Evolutionary conservation across 2,329 filamentous ascomycete species (phyloP).

Genomic region (Xylogone sp.): DNA sequence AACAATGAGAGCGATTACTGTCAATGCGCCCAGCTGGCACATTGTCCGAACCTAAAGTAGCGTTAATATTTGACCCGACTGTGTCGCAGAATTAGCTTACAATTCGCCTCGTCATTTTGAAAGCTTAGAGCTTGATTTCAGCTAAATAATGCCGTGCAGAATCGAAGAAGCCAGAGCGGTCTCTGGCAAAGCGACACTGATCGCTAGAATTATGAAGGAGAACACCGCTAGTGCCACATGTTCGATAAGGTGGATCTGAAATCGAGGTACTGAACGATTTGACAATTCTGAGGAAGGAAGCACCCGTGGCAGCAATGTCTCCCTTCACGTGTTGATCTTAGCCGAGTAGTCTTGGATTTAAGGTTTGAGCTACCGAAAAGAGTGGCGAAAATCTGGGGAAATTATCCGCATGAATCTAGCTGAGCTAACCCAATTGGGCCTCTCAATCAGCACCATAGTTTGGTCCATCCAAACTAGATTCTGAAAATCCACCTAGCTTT

Average conservation of each 20-base stretch:
- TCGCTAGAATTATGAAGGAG: background rate
- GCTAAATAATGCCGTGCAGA: background rate
- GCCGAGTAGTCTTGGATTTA: background rate
- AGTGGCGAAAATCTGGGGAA: background rate
- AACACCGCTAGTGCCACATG: background rate
- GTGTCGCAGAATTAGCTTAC: constrained; percentile 12
- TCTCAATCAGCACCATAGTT: too few species aligned
- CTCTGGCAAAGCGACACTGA: background rate
- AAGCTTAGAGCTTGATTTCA: constrained; percentile 1
- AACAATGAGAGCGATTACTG: constrained; percentile 49
- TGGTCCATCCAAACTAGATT: too few species aligned
- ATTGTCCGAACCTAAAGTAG: constrained; percentile 36
- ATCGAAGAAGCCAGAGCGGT: background rate
- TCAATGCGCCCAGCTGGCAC: constrained; percentile 25
- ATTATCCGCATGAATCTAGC: background rate
- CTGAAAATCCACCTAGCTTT: too few species aligned
- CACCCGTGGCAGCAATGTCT: background rate
- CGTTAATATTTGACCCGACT: constrained; percentile 1
- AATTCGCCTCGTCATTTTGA: constrained; percentile 30
- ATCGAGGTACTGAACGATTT: too few species aligned
- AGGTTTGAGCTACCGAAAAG: background rate
- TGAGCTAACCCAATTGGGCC: background rate
- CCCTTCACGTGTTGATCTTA: background rate
- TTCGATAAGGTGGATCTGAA: background rate
- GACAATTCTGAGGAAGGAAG: background rate